These are phyloP conservation scores for Microstroma glucosiphilum DNA, from an alignment of 1,284 basidiomycete genomes.

Conservation along the genomic window DNA sequence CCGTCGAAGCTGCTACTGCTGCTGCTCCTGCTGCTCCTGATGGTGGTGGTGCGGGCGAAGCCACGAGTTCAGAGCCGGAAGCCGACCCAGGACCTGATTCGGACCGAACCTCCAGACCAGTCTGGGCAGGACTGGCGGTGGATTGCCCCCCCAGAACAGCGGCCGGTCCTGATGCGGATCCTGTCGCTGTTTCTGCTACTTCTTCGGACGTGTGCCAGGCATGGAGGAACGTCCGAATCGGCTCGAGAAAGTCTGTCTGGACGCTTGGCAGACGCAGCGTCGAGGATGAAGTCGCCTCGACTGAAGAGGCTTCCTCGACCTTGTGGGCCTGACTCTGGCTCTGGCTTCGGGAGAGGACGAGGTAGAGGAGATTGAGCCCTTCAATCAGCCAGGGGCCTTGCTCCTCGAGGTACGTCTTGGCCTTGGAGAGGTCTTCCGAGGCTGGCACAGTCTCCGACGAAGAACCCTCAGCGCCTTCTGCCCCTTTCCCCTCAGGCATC, in stretches of 20 bases:
- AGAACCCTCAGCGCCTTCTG: neutral
- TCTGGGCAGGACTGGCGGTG: neutral
- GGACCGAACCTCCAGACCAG: neutral
- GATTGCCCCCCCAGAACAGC: neutral
- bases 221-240: neutral
- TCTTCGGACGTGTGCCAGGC: neutral
- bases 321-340: neutral
- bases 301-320: neutral
- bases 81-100: neutral
- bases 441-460: neutral
- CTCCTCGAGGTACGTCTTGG: neutral
- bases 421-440: neutral
- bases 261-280: neutral
- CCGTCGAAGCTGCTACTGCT: neutral
- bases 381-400: conserved; percentile 3
- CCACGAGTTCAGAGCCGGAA: neutral
- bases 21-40: no score
- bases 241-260: neutral
- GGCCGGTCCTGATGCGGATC: neutral
- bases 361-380: conserved; percentile 3
- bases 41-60: neutral
- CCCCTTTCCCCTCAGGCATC: neutral
- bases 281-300: neutral
- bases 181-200: neutral
- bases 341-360: conserved; percentile 2